phyloP scores from a whole-genome alignment of 2,329 filamentous ascomycete genomes.

The Tolypocladium album region DNA sequence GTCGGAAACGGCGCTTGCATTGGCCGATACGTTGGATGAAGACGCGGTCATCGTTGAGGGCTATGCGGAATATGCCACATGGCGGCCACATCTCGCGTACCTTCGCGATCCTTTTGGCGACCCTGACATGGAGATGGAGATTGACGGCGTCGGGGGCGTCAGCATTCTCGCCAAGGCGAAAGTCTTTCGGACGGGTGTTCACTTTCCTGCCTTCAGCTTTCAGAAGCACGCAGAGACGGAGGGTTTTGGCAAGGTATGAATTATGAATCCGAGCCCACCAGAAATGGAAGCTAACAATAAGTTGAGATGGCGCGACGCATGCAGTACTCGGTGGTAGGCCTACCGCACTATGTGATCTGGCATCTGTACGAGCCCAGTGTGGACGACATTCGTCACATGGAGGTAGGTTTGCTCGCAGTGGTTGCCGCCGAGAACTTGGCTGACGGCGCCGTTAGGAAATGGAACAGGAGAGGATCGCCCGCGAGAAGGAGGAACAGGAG shows the following conservation, averaged over 20 bases:
- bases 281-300: background rate
- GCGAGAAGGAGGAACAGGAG: slow-evolving; percentile 57
- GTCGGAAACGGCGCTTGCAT: slow-evolving; percentile 86
- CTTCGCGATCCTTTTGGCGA: slow-evolving; percentile 94
- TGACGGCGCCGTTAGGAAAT: slow-evolving; percentile 54
- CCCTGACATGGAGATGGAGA: slow-evolving; percentile 99
- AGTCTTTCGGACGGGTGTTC: slow-evolving; percentile 88
- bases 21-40: slow-evolving; percentile 92
- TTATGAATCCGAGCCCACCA: no score
- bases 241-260: slow-evolving; percentile 85
- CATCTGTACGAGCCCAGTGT: slow-evolving; percentile 99
- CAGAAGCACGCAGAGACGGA: slow-evolving; percentile 98
- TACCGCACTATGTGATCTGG: slow-evolving; percentile 98
- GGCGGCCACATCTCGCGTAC: slow-evolving; percentile 94
- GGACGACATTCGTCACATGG: slow-evolving; percentile 96
- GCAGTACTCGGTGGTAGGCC: slow-evolving; percentile 87
- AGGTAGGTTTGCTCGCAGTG: slow-evolving; percentile 34
- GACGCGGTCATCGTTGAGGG: slow-evolving; percentile 98
- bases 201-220: slow-evolving; percentile 97
- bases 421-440: background rate
- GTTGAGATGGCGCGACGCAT: slow-evolving; percentile 89
- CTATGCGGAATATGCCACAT: slow-evolving; percentile 97
- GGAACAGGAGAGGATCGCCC: slow-evolving; percentile 73
- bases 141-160: slow-evolving; percentile 94
- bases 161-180: slow-evolving; percentile 94